A percentile compares a stretch with the other conserved stretches of the same genome.
phyloP scores from a whole-genome alignment of 306 rosid species.

The Malus asiatica region DNA sequence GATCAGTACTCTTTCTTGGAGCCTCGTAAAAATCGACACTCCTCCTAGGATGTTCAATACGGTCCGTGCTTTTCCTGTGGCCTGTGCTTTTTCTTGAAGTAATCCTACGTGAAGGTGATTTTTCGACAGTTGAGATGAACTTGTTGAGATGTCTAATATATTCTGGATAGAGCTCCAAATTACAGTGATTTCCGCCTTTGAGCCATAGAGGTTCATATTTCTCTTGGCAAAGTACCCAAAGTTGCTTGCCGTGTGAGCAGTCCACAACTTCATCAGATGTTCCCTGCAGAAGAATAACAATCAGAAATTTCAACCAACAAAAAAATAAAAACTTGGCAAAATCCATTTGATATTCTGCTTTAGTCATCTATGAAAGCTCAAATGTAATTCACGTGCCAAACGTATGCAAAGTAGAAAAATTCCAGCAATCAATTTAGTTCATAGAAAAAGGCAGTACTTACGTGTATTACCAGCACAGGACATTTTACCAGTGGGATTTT shows the following conservation, averaged over 20 bases:
- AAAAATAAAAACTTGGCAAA: not conserved
- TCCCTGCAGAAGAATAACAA: slow-evolving; percentile 45
- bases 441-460: slow-evolving; percentile 33
- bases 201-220: slow-evolving; percentile 90
- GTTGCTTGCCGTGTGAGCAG: slow-evolving; percentile 83
- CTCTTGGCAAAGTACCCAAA: slow-evolving; percentile 80
- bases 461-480: slow-evolving; percentile 82
- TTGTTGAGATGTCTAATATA: slow-evolving; percentile 61
- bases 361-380: not conserved
- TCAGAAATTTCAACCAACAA: not conserved
- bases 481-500: slow-evolving; percentile 78
- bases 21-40: slow-evolving; percentile 54
- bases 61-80: not conserved
- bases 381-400: not conserved
- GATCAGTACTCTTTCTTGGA: slow-evolving; percentile 70
- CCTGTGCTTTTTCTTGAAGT: slow-evolving; percentile 60
- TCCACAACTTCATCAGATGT: slow-evolving; percentile 82
- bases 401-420: not conserved
- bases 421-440: not conserved
- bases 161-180: slow-evolving; percentile 76
- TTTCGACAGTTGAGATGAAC: slow-evolving; percentile 54
- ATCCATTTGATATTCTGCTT: not conserved
- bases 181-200: slow-evolving; percentile 88
- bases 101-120: slow-evolving; percentile 39
- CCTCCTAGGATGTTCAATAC: slow-evolving; percentile 45